Percentiles rank a stretch among this genome's conserved stretches.
Evolutionary conservation across 495 filamentous ascomycete species (phyloP).

Genomic region (Trichoderma virens): DNA sequence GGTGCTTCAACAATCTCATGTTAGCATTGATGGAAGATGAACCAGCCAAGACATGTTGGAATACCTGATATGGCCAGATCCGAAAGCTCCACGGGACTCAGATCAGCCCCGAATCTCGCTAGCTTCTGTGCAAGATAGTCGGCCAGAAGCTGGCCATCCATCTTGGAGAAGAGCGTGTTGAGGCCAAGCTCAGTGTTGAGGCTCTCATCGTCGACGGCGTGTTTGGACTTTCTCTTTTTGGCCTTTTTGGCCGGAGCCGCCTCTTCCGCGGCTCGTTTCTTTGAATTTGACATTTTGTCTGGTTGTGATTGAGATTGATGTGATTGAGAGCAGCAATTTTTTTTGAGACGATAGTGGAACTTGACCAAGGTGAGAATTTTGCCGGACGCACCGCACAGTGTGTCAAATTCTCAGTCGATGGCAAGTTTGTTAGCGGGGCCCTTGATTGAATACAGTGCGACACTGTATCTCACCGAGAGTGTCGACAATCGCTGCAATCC

Average conservation of each 20-base stretch:
- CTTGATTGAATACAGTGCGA: neutral
- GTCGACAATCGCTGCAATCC: too few species aligned
- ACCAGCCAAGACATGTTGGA: neutral
- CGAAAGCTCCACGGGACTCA: slow-evolving; percentile 75
- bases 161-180: slow-evolving; percentile 69
- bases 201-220: slow-evolving; percentile 49
- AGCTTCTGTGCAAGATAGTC: slow-evolving; percentile 79
- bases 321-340: neutral
- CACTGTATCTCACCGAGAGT: neutral
- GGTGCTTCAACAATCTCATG: slow-evolving; percentile 20
- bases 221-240: slow-evolving; percentile 48
- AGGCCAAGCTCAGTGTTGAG: slow-evolving; percentile 57
- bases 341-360: neutral
- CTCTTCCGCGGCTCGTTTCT: slow-evolving; percentile 34
- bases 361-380: slow-evolving; percentile 3
- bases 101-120: slow-evolving; percentile 64
- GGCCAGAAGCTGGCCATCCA: slow-evolving; percentile 76
- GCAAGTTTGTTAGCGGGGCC: neutral
- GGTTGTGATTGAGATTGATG: neutral
- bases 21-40: neutral
- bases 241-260: slow-evolving; percentile 31
- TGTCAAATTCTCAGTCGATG: neutral
- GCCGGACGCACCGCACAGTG: neutral
- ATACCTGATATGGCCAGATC: slow-evolving; percentile 76
- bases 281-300: slow-evolving; percentile 21